phyloP scores from a whole-genome alignment of 1,284 basidiomycete genomes.

The Moesziomyces globuligerus region DNA sequence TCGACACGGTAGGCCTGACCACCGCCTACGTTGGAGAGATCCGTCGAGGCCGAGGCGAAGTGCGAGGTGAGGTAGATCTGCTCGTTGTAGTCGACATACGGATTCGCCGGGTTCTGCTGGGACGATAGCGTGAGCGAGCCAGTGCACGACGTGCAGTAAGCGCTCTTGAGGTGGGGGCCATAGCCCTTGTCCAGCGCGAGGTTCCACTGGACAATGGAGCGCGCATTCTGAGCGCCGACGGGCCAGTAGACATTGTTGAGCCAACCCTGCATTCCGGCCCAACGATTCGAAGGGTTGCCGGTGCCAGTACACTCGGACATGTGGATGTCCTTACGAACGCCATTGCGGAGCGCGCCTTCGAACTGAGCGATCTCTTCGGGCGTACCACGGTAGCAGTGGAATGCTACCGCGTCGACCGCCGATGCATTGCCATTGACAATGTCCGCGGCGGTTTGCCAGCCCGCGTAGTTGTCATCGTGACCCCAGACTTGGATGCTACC shows the following conservation, averaged over 20 bases:
- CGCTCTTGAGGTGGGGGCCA: constrained; percentile 37
- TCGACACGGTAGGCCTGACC: constrained; percentile 31
- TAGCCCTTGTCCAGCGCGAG: constrained; percentile 42
- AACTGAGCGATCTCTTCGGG: constrained; percentile 33
- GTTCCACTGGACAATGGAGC: constrained; percentile 52
- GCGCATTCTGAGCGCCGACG: constrained; percentile 20
- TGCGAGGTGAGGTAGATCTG: constrained; percentile 47
- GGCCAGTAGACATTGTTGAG: constrained; percentile 47
- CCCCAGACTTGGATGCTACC: constrained; percentile 42
- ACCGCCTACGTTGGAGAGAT: constrained; percentile 44
- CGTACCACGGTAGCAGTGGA: constrained; percentile 58
- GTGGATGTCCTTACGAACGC: constrained; percentile 32
- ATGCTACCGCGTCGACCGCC: constrained; percentile 50
- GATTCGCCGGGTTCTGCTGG: constrained; percentile 22
- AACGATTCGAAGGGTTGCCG: constrained; percentile 12
- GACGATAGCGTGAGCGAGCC: constrained; percentile 40
- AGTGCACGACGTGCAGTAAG: constrained; percentile 47
- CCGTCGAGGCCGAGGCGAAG: constrained; percentile 39
- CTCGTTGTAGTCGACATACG: constrained; percentile 35
- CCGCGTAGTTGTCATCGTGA: constrained; percentile 53
- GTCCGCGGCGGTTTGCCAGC: constrained; percentile 35
- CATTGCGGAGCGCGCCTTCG: constrained; percentile 11
- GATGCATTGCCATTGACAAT: constrained; percentile 41
- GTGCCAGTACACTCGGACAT: constrained; percentile 56
- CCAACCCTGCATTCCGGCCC: constrained; percentile 46